These are phyloP conservation scores for Nigrospora osmanthi DNA, from an alignment of 2,329 filamentous ascomycete genomes.

Conservation along the genomic window DNA sequence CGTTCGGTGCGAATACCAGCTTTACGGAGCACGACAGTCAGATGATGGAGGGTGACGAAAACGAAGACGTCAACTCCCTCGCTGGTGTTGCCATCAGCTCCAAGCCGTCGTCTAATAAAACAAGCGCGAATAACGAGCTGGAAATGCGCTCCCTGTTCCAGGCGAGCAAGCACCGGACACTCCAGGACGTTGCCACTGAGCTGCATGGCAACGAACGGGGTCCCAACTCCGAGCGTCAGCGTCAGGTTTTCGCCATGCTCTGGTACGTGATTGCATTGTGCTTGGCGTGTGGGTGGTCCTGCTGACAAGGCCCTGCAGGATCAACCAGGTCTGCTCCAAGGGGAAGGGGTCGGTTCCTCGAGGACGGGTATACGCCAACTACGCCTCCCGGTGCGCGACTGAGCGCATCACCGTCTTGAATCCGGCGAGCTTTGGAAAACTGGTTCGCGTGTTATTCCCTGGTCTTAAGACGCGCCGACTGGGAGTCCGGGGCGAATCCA, in stretches of 20 bases:
- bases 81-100: slow-evolving; percentile 34
- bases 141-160: slow-evolving; percentile 70
- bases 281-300: not conserved
- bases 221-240: slow-evolving; percentile 73
- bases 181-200: slow-evolving; percentile 68
- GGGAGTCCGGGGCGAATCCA: slow-evolving; percentile 91
- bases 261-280: slow-evolving; percentile 48
- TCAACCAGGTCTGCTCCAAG: slow-evolving; percentile 63
- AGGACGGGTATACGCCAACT: slow-evolving; percentile 90
- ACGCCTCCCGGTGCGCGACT: slow-evolving; percentile 85
- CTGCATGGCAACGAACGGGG: slow-evolving; percentile 73
- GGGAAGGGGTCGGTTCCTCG: slow-evolving; percentile 83
- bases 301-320: slow-evolving; percentile 41
- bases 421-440: slow-evolving; percentile 93
- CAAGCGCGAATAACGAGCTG: slow-evolving; percentile 72
- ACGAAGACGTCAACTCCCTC: slow-evolving; percentile 48
- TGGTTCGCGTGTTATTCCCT: slow-evolving; percentile 92
- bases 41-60: slow-evolving; percentile 52
- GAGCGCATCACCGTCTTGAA: slow-evolving; percentile 93
- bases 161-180: slow-evolving; percentile 57
- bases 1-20: slow-evolving; percentile 42
- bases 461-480: slow-evolving; percentile 87
- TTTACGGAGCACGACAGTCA: slow-evolving; percentile 53
- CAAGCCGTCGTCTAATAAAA: slow-evolving; percentile 51
- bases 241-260: slow-evolving; percentile 82